Conservation (phyloP, 176 grass and related monocot species). For the Urochloa ruziziensis region DNA sequence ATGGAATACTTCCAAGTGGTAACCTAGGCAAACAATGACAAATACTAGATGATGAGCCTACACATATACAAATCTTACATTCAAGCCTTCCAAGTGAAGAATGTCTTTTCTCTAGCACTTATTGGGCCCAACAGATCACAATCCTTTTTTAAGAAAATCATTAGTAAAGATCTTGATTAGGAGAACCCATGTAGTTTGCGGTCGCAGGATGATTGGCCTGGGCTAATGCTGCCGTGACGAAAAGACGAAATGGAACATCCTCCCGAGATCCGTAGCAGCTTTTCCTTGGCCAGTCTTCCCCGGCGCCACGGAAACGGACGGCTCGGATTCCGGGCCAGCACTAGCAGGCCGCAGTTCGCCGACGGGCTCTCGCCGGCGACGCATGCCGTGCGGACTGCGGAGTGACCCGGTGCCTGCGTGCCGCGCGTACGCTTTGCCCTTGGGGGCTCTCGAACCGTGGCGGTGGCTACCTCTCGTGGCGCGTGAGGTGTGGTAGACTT, state of each 20-base stretch:
- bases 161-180: no score
- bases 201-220: background rate
- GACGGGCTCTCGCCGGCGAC: slow-evolving; percentile 7
- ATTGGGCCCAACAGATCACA: background rate
- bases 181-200: background rate
- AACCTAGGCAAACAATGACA: slow-evolving; percentile 18
- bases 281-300: background rate
- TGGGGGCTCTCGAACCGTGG: background rate
- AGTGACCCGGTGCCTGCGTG: no score
- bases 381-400: no score
- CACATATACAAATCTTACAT: background rate
- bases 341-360: background rate
- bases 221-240: background rate
- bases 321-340: background rate
- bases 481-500: background rate
- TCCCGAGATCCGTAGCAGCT: background rate
- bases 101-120: slow-evolving; percentile 16
- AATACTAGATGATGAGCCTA: slow-evolving; percentile 16
- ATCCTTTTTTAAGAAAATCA: background rate
- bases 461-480: background rate
- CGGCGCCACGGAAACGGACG: background rate
- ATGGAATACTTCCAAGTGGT: background rate
- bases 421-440: no score
- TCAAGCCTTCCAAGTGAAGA: slow-evolving; percentile 48
- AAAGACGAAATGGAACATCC: background rate